These are phyloP conservation scores for Beauveria caledonica DNA, from an alignment of 2,329 filamentous ascomycete species.

Conservation along the genomic window DNA sequence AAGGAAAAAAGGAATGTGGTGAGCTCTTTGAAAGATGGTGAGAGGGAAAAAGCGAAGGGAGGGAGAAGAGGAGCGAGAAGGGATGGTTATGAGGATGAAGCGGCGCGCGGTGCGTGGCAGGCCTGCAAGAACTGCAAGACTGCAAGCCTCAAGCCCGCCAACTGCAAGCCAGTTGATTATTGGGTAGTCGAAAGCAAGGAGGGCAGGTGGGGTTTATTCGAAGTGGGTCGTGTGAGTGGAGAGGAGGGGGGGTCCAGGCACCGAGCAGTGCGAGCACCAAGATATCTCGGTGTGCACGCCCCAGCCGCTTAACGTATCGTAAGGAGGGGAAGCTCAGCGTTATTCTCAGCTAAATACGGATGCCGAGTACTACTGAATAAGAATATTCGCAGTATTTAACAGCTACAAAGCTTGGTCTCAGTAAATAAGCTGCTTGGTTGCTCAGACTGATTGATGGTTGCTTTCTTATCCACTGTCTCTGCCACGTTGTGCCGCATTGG, in stretches of 20 bases:
- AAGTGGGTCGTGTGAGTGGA: neutral
- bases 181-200: neutral
- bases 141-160: too few species aligned
- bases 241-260: neutral
- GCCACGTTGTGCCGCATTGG: too few species aligned
- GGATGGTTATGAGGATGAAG: neutral
- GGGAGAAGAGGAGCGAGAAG: constrained; percentile 8
- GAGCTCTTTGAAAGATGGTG: constrained; percentile 7
- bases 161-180: neutral
- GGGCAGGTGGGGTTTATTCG: neutral
- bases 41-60: constrained; percentile 10
- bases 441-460: too few species aligned
- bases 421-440: too few species aligned
- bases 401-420: too few species aligned
- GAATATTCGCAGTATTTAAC: too few species aligned
- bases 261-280: too few species aligned
- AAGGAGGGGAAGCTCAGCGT: too few species aligned
- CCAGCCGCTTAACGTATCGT: neutral
- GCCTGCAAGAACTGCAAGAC: neutral
- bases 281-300: neutral
- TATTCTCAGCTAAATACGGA: too few species aligned
- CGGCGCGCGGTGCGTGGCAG: neutral
- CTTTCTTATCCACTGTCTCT: too few species aligned
- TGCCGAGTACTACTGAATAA: too few species aligned
- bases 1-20: constrained; percentile 13